Evolutionary conservation across 1,284 basidiomycete genomes (phyloP), one percentile per base, ranked within the genome.

Genomic region (Moesziomyces parantarcticus): DNA sequence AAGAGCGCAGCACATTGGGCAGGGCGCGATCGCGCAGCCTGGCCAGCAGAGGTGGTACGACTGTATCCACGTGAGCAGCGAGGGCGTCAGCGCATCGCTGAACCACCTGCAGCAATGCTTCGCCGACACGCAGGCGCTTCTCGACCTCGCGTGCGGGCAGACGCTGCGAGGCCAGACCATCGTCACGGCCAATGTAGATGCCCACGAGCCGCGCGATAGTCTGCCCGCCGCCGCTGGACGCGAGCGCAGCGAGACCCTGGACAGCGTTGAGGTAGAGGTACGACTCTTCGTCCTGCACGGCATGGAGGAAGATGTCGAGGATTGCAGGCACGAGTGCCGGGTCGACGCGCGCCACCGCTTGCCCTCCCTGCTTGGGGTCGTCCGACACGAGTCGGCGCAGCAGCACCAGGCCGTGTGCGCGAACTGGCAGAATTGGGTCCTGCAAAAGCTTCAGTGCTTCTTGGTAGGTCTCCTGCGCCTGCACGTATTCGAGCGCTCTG

Each of bases 191-290:
- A 14, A 79, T 58, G 40, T 82, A 81, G 39, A 79, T 58, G 13
- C 58, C 53, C 2, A 83, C 59, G 7, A 82, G 58, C 1, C 66
- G 50, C 8, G 56, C 18, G 21, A 83, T 70, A 20, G 73, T 65
- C 26, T 62, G 45, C 1, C 44, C 40, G 3, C 76, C 76, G 16
- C 74, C 75, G 34, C 53, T 60, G 11, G 62, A 59, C 0, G 70
- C 73, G 46, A 83, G 51, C 10, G 88, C 90, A 5, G 90, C 88
- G 2, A 99, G 86, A 0, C 94, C 96, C 79, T 95, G 92, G 5
- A 97, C 91, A 0, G 93, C 94, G 80, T 95, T 95, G 58, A 98
- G 86, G 83, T 94, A 98, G 61, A 98, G 90, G 84, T 95, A 98
- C 34, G 92, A 94, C 81, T 99, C 96, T 50, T 95, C 92, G 77